A percentile compares a stretch with the other conserved stretches of the same genome.
Evolutionary conservation across 257 asterid genomes (phyloP).

Genomic region (Oldenlandia corymbosa): DNA sequence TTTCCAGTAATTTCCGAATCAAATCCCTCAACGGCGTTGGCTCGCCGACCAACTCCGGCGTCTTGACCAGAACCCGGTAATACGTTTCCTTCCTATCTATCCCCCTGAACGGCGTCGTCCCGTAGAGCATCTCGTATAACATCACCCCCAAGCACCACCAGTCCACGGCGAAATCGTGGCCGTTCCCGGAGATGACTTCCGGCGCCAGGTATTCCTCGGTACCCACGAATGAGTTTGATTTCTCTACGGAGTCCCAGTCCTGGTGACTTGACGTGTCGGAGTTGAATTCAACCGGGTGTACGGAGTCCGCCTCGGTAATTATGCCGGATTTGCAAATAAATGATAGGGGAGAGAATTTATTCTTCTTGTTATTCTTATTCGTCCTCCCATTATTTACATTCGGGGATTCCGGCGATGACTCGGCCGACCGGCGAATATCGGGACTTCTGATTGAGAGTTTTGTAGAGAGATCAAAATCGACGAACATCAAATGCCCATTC

Average conservation of each 20-base stretch:
- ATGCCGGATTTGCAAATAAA: constrained; percentile 39
- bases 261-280: constrained; percentile 28
- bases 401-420: constrained; percentile 18
- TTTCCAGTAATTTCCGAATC: constrained; percentile 66
- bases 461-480: constrained; percentile 88
- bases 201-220: constrained; percentile 96
- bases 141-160: constrained; percentile 94
- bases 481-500: constrained; percentile 80
- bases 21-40: constrained; percentile 76
- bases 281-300: constrained; percentile 29
- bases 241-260: constrained; percentile 40
- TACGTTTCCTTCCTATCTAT: constrained; percentile 68
- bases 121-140: constrained; percentile 89
- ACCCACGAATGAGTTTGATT: constrained; percentile 92
- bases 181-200: constrained; percentile 72
- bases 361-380: constrained; percentile 30
- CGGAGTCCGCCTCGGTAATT: constrained; percentile 35
- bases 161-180: constrained; percentile 92
- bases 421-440: constrained; percentile 19
- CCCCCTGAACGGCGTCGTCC: constrained; percentile 82
- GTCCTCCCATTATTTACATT: not conserved
- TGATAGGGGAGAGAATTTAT: constrained; percentile 19
- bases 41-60: constrained; percentile 68
- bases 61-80: constrained; percentile 36
- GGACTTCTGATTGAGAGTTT: constrained; percentile 54